These are phyloP conservation scores for Tetrahymena elliotti DNA, from an alignment of 73 alveolate genomes.

Conservation along the genomic window DNA sequence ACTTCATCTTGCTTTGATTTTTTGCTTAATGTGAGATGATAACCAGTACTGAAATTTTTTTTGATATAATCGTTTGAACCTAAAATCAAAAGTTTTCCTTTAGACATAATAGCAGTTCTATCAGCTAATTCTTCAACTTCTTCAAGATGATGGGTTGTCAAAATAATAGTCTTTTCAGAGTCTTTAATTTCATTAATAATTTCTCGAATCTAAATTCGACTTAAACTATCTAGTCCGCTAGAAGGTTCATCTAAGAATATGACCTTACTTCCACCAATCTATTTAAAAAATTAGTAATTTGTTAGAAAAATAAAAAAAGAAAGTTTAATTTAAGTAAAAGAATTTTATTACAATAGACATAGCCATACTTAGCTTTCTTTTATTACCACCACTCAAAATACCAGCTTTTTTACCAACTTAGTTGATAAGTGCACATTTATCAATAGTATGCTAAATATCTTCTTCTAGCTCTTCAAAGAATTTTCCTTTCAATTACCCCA, in stretches of 20 bases:
- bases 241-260: slow-evolving; percentile 70
- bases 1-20: background rate
- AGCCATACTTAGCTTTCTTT: slow-evolving; percentile 63
- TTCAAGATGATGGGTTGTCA: slow-evolving; percentile 84
- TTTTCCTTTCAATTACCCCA: slow-evolving; percentile 44
- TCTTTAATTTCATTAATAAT: slow-evolving; percentile 23
- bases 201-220: slow-evolving; percentile 52
- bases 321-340: background rate
- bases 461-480: background rate
- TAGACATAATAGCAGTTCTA: slow-evolving; percentile 72
- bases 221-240: slow-evolving; percentile 56
- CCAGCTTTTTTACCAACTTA: slow-evolving; percentile 20
- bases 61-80: slow-evolving; percentile 61
- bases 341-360: slow-evolving; percentile 26
- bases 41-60: slow-evolving; percentile 61
- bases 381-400: slow-evolving; percentile 61
- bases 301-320: background rate
- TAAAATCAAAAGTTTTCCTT: slow-evolving; percentile 65
- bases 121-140: slow-evolving; percentile 90
- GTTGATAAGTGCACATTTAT: slow-evolving; percentile 10
- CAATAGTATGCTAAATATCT: background rate
- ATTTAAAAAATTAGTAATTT: background rate
- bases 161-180: slow-evolving; percentile 41
- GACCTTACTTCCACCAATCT: slow-evolving; percentile 52
- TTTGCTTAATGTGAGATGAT: slow-evolving; percentile 47